phyloP scores from a whole-genome alignment of 352 stramenopile species.

The Stramenopiles sp. region DNA sequence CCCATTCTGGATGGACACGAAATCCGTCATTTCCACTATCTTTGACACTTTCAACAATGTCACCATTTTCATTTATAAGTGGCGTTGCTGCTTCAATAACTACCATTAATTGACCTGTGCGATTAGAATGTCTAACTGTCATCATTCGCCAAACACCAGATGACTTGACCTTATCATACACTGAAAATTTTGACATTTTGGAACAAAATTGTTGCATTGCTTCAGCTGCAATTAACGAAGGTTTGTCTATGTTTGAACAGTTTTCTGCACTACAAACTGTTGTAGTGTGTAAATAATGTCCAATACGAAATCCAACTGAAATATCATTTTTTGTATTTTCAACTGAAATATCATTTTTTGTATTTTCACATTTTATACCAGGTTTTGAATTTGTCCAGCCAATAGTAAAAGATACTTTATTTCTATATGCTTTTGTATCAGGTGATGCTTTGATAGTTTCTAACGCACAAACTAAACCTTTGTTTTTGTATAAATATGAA shows the following conservation, averaged over 20 bases:
- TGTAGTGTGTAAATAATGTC: background rate
- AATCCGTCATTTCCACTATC: no score
- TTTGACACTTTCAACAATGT: no score
- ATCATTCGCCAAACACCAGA: background rate
- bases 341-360: constrained; percentile 5
- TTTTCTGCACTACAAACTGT: background rate
- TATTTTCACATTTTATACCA: constrained; percentile 4
- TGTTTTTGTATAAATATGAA: no score
- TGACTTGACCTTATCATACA: background rate
- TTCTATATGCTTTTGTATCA: constrained; percentile 7
- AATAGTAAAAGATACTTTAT: constrained; percentile 8
- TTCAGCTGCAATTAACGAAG: background rate
- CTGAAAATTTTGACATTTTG: background rate
- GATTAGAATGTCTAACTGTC: background rate
- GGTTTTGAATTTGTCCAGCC: no score
- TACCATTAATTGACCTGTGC: constrained; percentile 3
- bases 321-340: constrained; percentile 3
- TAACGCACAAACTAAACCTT: no score
- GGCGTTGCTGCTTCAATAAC: constrained; percentile 3
- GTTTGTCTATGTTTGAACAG: constrained; percentile 4
- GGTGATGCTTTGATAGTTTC: constrained; percentile 6
- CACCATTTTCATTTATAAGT: no score
- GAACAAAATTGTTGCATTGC: background rate
- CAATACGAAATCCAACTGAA: constrained; percentile 5
- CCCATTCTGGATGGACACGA: no score